These are phyloP conservation scores for Colletotrichum cereale DNA, from an alignment of 2,329 filamentous ascomycete species.

Conservation along the genomic window DNA sequence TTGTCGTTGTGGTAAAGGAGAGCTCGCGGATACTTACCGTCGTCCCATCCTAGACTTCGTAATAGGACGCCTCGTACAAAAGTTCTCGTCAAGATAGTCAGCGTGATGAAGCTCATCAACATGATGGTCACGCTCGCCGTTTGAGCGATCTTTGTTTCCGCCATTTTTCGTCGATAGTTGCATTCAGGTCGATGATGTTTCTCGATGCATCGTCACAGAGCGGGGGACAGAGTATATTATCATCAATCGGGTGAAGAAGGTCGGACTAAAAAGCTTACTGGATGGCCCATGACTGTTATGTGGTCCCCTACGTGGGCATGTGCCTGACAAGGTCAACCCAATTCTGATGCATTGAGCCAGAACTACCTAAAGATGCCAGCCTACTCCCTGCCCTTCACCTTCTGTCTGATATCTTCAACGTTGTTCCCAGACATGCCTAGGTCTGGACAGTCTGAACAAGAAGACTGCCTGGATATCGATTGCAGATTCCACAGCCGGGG, in stretches of 20 bases:
- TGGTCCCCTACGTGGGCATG: constrained; percentile 26
- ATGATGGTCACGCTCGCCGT: constrained; percentile 34
- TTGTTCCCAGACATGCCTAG: constrained; percentile 14
- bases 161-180: constrained; percentile 32
- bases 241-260: neutral
- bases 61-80: constrained; percentile 36
- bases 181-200: constrained; percentile 29
- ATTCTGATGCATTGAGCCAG: constrained; percentile 23
- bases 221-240: constrained; percentile 24
- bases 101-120: constrained; percentile 35
- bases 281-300: constrained; percentile 33
- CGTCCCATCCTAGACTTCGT: constrained; percentile 39
- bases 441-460: constrained; percentile 12
- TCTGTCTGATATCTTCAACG: constrained; percentile 38
- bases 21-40: constrained; percentile 27
- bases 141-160: constrained; percentile 37
- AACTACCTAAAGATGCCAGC: constrained; percentile 12
- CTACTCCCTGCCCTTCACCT: constrained; percentile 15
- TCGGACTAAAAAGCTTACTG: neutral
- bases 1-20: neutral
- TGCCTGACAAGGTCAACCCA: constrained; percentile 11
- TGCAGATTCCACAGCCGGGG: constrained; percentile 4
- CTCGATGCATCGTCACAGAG: constrained; percentile 3
- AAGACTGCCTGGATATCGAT: constrained; percentile 17
- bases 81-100: constrained; percentile 31